A percentile compares a stretch with the other conserved stretches of the same genome.
Conservation (phyloP, 805 yeast species). For the Aciculoconidium aculeatum region DNA sequence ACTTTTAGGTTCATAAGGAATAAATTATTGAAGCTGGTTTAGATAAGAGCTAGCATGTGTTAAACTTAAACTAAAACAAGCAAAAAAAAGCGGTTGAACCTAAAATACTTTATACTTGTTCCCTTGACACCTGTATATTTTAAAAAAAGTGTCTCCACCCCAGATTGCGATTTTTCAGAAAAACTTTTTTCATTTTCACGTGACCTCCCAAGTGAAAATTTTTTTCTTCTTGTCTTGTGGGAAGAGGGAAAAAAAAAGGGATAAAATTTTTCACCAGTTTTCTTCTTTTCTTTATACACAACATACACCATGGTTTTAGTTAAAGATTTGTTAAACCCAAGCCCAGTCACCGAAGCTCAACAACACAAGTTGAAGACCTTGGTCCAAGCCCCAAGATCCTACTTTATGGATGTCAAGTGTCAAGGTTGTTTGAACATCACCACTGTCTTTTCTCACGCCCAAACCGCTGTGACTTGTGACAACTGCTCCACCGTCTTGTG, state of each 20-base stretch:
- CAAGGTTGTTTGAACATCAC: constrained; percentile 38
- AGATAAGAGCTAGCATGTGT: no score
- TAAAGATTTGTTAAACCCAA: constrained; percentile 39
- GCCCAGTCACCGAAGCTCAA: constrained; percentile 32
- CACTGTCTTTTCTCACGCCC: constrained; percentile 38
- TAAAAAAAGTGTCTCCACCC: no score
- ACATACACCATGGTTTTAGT: constrained; percentile 39
- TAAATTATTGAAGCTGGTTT: no score
- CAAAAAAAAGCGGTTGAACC: no score
- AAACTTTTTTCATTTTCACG: no score
- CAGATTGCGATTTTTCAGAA: no score
- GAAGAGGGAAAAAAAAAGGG: constrained; percentile 4
- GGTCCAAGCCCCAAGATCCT: constrained; percentile 38
- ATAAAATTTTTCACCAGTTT: constrained; percentile 1
- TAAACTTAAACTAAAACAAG: no score
- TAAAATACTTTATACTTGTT: no score
- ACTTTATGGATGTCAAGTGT: constrained; percentile 39
- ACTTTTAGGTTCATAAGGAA: no score
- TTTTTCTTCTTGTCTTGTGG: constrained; percentile 2
- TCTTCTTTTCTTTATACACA: constrained; percentile 4
- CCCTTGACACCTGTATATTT: no score
- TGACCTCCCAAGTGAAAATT: no score
- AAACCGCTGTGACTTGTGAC: constrained; percentile 39
- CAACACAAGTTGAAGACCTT: constrained; percentile 34
- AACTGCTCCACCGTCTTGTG: constrained; percentile 35